phyloP scores from a whole-genome alignment of 2,329 filamentous ascomycete species.

The Xylariaceae sp. region DNA sequence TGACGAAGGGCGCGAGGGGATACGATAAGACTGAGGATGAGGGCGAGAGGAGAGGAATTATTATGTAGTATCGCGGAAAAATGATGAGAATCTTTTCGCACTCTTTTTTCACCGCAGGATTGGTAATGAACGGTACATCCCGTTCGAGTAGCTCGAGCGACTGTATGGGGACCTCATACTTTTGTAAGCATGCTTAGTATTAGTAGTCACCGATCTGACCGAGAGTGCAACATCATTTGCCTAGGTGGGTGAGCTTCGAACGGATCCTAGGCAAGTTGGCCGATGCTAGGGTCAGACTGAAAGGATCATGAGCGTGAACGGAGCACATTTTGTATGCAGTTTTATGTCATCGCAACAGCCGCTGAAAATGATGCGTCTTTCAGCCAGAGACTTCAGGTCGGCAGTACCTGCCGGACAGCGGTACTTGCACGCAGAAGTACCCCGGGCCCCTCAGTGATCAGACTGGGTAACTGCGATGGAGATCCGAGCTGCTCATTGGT shows the following conservation, averaged over 20 bases:
- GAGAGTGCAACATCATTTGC: slow-evolving; percentile 18
- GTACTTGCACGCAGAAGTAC: too few relatives aligned
- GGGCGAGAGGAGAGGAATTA: background rate
- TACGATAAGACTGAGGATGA: too few relatives aligned
- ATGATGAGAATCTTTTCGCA: slow-evolving; percentile 2
- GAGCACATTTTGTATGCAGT: background rate
- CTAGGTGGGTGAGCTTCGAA: background rate
- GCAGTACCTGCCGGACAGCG: too few relatives aligned
- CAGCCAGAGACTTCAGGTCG: too few relatives aligned
- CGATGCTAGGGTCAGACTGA: background rate
- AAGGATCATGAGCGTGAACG: background rate
- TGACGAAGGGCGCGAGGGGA: background rate
- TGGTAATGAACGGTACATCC: slow-evolving; percentile 10
- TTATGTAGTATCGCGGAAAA: background rate
- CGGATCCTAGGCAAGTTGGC: background rate
- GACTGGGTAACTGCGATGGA: too few relatives aligned
- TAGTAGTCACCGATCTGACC: slow-evolving; percentile 12
- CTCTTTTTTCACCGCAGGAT: background rate
- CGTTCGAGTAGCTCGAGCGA: background rate
- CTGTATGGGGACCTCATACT: slow-evolving; percentile 9
- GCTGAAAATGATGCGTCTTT: background rate
- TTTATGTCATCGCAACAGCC: too few relatives aligned
- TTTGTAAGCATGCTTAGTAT: slow-evolving; percentile 15
- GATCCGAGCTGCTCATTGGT: too few relatives aligned
- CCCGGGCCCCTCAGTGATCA: too few relatives aligned